Base-by-base conservation (phyloP, 1,139 yeast genomes). In the Lodderomyces beijingensis region DNA sequence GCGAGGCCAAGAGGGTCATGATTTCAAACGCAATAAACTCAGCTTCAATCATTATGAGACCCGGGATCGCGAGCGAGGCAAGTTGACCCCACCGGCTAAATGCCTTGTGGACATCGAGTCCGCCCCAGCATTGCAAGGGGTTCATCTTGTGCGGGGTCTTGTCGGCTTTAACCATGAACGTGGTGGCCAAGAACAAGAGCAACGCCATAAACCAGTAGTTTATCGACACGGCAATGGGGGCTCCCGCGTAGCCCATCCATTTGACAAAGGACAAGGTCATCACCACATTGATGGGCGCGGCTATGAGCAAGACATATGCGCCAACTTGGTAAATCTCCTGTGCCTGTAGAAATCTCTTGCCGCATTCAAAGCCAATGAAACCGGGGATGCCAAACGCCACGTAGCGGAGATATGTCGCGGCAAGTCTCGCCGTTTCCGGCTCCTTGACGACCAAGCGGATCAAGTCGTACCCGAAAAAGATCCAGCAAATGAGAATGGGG, bases 271-370 rank as follows among this genome's bases (percentile, higher is more conserved):
- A 33, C 34, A 60, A 56, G 44, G 73, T 75, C 74, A 74, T 62
- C 5, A 69, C 33, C 13, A 71, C 68, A 45, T 75, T 75, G 2
- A 70, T 58, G 4, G 81, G 81, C 2, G 89, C 89, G 51, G 86
- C 81, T 18, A 82, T 46, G 6, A 74, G 53, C 30, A 83, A 63
- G 11, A 81, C 84, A 42, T 79, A 76, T 1, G 89, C 81, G 5
- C 88, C 80, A 1, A 88, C 88, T 53, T 82, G 87, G 54, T 81
- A 83, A 13, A 82, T 74, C 8, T 87, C 88, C 57, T 83, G 93
- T 20, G 88, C 79, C 53, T 83, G 91, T 40, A 83, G 62, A 48
- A 68, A 83, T 47, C 83, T 77, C 48, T 83, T 83, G 25, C 80
- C 73, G 47, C 80, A 79, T 55, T 83, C 93, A 45, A 82, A 83